These are phyloP conservation scores for Lentinula boryana DNA, from an alignment of 768 basidiomycete species.

Conservation along the genomic window DNA sequence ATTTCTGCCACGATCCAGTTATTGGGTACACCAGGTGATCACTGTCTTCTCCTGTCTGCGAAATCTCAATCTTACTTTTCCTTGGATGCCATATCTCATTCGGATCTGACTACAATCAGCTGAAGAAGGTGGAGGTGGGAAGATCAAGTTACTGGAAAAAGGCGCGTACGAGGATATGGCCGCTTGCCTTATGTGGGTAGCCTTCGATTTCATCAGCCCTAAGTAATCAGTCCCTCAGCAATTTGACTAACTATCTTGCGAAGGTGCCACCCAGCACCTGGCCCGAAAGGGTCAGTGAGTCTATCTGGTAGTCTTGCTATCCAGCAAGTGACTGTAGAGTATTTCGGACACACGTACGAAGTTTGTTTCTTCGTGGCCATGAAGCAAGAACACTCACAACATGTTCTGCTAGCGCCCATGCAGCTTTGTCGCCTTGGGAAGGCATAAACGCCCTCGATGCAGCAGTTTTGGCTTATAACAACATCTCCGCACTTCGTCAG, in stretches of 20 bases:
- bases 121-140: constrained; percentile 76
- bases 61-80: neutral
- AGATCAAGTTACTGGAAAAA: constrained; percentile 58
- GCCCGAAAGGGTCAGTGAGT: constrained; percentile 63
- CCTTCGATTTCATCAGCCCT: neutral
- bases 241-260: neutral
- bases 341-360: constrained; percentile 64
- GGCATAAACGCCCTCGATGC: constrained; percentile 82
- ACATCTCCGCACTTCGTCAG: constrained; percentile 74
- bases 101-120: constrained; percentile 29
- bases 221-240: neutral
- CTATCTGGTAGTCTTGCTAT: constrained; percentile 62
- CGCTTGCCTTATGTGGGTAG: constrained; percentile 63
- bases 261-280: constrained; percentile 82
- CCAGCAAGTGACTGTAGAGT: constrained; percentile 56
- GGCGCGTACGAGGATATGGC: constrained; percentile 76
- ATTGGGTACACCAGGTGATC: constrained; percentile 71
- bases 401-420: constrained; percentile 56
- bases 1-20: constrained; percentile 66
- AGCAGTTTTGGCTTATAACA: constrained; percentile 79
- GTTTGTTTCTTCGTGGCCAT: neutral
- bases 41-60: neutral
- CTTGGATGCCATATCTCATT: neutral
- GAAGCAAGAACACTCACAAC: neutral
- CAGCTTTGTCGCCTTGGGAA: constrained; percentile 79